These are phyloP conservation scores for Nicotiana rustica DNA, from an alignment of 305 asterid species.

Conservation along the genomic window DNA sequence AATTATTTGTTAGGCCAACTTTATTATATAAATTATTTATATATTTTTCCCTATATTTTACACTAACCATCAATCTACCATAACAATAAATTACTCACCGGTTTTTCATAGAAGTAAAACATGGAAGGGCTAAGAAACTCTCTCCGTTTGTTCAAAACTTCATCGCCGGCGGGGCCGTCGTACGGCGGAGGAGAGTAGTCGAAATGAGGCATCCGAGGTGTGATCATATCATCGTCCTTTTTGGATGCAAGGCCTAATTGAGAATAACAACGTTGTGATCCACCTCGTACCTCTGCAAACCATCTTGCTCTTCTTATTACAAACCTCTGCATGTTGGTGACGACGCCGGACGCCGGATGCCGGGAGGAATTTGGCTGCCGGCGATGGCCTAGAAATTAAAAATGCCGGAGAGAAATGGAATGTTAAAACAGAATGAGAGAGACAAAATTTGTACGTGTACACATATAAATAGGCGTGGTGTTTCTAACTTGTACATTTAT, in stretches of 20 bases:
- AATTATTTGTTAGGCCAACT: neutral
- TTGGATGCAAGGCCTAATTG: constrained; percentile 30
- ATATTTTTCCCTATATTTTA: neutral
- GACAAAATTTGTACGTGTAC: neutral
- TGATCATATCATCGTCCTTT: constrained; percentile 17
- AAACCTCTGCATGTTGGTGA: constrained; percentile 51
- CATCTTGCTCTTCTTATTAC: constrained; percentile 47
- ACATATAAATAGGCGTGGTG: neutral
- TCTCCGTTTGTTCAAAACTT: constrained; percentile 65
- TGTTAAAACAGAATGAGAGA: neutral
- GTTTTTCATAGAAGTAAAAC: constrained; percentile 67
- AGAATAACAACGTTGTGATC: constrained; percentile 49
- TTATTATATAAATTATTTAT: neutral
- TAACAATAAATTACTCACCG: constrained; percentile 55
- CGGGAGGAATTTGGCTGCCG: neutral
- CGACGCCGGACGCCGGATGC: neutral
- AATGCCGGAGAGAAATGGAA: neutral
- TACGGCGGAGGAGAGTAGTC: constrained; percentile 75
- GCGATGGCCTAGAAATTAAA: neutral
- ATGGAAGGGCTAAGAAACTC: constrained; percentile 88
- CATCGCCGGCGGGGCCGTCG: constrained; percentile 64
- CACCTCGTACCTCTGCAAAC: constrained; percentile 44
- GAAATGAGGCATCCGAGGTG: constrained; percentile 57
- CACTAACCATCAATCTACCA: neutral
- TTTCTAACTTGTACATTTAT: no score